These are phyloP conservation scores for Dimocarpus longan DNA, from an alignment of 345 rosid species.

Conservation along the genomic window DNA sequence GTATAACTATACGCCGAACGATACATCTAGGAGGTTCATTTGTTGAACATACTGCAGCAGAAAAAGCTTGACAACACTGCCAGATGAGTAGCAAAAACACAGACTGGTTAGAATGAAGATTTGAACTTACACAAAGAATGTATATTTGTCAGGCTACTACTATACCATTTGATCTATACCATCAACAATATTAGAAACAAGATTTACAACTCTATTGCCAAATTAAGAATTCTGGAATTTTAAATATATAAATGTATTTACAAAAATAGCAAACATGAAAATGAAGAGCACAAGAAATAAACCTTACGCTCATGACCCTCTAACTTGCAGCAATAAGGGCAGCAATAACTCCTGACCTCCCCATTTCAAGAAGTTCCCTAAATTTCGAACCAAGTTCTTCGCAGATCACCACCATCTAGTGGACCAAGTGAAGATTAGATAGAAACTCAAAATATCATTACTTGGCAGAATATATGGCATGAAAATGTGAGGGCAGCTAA, in stretches of 20 bases:
- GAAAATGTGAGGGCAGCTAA: not conserved
- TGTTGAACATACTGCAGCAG: conserved; percentile 58
- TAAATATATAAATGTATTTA: not conserved
- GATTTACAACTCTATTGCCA: not conserved
- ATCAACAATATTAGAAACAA: not conserved
- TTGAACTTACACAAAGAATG: not conserved
- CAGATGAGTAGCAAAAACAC: conserved; percentile 25
- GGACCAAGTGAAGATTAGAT: conserved; percentile 25
- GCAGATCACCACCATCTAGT: conserved; percentile 73
- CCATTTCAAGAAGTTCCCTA: conserved; percentile 80
- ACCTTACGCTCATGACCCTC: conserved; percentile 81
- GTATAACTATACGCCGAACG: conserved; percentile 53
- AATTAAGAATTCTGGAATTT: not conserved
- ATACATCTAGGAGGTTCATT: conserved; percentile 57
- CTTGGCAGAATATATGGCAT: not conserved
- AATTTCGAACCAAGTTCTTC: conserved; percentile 79
- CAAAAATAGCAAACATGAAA: conserved; percentile 15
- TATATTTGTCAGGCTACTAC: not conserved
- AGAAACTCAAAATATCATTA: conserved; percentile 4
- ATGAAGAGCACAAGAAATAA: not conserved
- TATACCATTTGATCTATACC: not conserved
- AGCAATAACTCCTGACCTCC: conserved; percentile 88
- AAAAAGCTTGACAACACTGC: conserved; percentile 85
- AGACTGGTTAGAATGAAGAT: conserved; percentile 6
- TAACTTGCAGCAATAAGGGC: conserved; percentile 71